Evolutionary conservation across 352 stramenopile species (phyloP).

Genomic region (Phytophthora quininea): DNA sequence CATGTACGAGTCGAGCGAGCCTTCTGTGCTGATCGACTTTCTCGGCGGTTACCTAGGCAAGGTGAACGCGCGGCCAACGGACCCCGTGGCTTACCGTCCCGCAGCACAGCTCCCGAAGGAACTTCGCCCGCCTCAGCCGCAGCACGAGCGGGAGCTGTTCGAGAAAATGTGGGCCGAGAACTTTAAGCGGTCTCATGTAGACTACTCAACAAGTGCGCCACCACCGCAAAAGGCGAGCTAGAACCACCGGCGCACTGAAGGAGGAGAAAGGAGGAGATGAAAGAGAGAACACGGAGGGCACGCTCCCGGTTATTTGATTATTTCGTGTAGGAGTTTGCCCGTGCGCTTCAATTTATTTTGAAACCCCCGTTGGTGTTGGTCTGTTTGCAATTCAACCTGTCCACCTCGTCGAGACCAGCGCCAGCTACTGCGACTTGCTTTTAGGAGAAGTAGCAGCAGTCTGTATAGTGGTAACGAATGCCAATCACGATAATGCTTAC

Average conservation of each 20-base stretch:
- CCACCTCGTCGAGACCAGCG: conserved; percentile 6
- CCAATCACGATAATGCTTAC: conserved; percentile 19
- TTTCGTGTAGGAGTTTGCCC: conserved; percentile 31
- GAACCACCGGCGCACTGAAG: conserved; percentile 1
- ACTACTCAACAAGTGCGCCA: conserved; percentile 50
- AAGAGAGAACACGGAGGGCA: conserved; percentile 5
- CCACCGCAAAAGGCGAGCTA: conserved; percentile 27
- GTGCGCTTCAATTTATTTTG: conserved; percentile 21
- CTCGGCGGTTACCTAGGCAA: conserved; percentile 78
- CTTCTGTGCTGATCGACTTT: conserved; percentile 78
- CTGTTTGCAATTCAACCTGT: conserved; percentile 27
- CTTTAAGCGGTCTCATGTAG: conserved; percentile 91
- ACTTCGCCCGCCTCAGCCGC: conserved; percentile 91
- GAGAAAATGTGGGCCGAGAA: conserved; percentile 98
- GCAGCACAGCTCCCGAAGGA: conserved; percentile 85
- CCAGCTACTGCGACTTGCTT: conserved; percentile 6
- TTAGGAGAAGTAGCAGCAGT: conserved; percentile 8
- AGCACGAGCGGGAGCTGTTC: conserved; percentile 94
- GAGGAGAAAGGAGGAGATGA: conserved; percentile 7
- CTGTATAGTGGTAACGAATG: background rate
- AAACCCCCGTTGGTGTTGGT: background rate
- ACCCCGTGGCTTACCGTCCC: conserved; percentile 67
- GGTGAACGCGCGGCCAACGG: conserved; percentile 76
- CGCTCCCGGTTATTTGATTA: conserved; percentile 35
- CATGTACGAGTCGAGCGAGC: conserved; percentile 89